A percentile compares a stretch with the other conserved stretches of the same genome.
Conservation (phyloP, 768 basidiomycete genomes). For the Rhodosporidiobolus odoratus region DNA sequence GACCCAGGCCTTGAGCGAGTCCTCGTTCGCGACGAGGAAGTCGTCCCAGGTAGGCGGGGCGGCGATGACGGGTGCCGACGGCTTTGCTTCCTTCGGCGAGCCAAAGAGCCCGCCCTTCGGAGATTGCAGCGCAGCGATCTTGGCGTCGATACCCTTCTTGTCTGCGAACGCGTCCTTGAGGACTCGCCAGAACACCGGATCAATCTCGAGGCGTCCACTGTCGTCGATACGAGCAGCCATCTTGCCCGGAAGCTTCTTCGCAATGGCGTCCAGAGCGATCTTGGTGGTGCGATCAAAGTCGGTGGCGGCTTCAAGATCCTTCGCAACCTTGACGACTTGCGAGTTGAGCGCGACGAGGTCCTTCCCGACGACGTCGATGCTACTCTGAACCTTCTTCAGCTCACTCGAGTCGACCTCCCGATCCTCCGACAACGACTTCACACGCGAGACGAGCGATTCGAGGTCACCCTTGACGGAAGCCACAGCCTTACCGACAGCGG, state of each 20-base stretch:
- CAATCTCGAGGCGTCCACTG: conserved; percentile 44
- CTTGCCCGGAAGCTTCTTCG: conserved; percentile 46
- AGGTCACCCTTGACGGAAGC: conserved; percentile 13
- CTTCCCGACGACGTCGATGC: neutral
- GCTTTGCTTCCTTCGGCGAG: conserved; percentile 12
- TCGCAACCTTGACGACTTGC: conserved; percentile 43
- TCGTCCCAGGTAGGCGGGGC: conserved; percentile 41
- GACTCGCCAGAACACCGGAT: conserved; percentile 50
- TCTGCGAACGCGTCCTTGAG: conserved; percentile 48
- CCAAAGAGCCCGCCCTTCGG: conserved; percentile 20
- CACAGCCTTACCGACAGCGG: conserved; percentile 1
- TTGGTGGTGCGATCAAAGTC: conserved; percentile 43
- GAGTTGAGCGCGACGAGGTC: conserved; percentile 24
- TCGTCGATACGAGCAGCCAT: conserved; percentile 46
- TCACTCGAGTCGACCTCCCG: neutral
- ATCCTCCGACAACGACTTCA: conserved; percentile 21
- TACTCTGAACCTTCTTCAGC: neutral
- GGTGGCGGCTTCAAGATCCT: conserved; percentile 41
- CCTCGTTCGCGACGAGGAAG: conserved; percentile 45
- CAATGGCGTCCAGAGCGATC: conserved; percentile 44
- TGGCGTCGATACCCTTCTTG: conserved; percentile 31
- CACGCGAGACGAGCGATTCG: conserved; percentile 44
- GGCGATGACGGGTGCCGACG: neutral
- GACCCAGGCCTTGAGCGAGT: conserved; percentile 44
- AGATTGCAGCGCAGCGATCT: conserved; percentile 15